Base-by-base conservation (phyloP, 805 yeast species). In the Starmerella bacillaris region DNA sequence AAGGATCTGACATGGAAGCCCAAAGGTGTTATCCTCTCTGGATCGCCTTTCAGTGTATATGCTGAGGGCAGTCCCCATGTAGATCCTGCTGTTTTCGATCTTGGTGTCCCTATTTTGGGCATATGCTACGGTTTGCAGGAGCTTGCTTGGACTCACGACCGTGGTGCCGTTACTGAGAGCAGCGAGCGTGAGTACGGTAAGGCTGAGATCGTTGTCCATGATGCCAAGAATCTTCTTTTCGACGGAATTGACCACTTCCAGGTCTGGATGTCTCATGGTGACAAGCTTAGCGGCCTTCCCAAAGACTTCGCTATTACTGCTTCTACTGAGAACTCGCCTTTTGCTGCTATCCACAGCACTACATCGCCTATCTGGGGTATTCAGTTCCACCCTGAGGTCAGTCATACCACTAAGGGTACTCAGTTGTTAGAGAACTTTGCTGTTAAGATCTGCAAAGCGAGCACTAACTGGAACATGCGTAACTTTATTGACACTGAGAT, bases 211-310 rank as follows among this genome's bases (percentile, higher is more conserved):
- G 67, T 72, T 47, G 92, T 82, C 38, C 64, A 68, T 49, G 89
- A 80, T 54, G 44, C 60, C 28, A 38, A 59, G 16, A 72, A 80
- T 57, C 72, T 78, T 16, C 65, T 89, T 43, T 89, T 89, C 61
- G 66, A 73, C 44, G 94, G 76, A 42, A 80, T 89, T 49, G 92
- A 83, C 59, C 77, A 89, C 64, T 82, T 92, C 40, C 84, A 77
- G 57, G 95, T 89, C 43, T 89, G 98, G 98, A 89, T 89, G 98
- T 84, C 96, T 33, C 98, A 89, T 60, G 94, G 94, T 54, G 98
- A 89, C 63, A 89, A 89, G 67, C 68, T 89, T 53, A 74, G 73
- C 51, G 78, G 86, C 36, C 68, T 89, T 48, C 98, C 98, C 51
- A 67, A 69, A 30, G 94, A 92, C 27, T 89, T 72, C 70, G 72